Conservation (phyloP, 2,329 filamentous ascomycete species). For the Septoria linicola region DNA sequence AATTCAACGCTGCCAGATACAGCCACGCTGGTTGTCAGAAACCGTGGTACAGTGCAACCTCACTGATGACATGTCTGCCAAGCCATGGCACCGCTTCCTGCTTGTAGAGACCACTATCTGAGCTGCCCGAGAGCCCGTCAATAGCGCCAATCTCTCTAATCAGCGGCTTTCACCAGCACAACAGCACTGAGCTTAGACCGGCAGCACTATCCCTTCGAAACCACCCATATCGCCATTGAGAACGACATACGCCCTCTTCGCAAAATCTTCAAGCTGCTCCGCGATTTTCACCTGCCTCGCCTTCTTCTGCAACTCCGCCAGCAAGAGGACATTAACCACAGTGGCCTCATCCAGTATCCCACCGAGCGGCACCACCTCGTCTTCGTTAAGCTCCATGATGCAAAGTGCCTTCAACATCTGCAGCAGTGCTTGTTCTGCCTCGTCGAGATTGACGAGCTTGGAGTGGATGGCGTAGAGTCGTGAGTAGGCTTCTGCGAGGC, state of each 20-base stretch:
- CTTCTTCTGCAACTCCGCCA: constrained; percentile 8
- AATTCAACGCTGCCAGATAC: no score
- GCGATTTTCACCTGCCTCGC: background rate
- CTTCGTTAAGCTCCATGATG: background rate
- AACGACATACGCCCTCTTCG: constrained; percentile 9
- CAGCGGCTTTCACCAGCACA: no score
- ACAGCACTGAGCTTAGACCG: no score
- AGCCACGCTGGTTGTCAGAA: no score
- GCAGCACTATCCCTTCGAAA: no score
- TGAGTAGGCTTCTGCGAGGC: constrained; percentile 12
- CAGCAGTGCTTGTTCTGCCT: constrained; percentile 7
- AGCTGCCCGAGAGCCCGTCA: no score
- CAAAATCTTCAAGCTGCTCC: constrained; percentile 5
- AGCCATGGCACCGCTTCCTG: no score
- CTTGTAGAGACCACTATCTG: no score
- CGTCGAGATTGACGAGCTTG: constrained; percentile 7
- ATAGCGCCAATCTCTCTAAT: no score
- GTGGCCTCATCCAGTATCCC: constrained; percentile 4
- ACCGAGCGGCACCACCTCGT: background rate
- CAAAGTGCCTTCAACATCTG: constrained; percentile 2
- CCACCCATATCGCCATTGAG: constrained; percentile 17
- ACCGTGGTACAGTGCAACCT: no score
- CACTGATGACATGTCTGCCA: no score
- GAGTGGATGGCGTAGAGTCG: constrained; percentile 10
- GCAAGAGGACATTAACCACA: constrained; percentile 9